Evolutionary conservation across 257 asterid species (phyloP), one percentile per base, ranked within the genome.

Genomic region (Solanum pimpinellifolium): DNA sequence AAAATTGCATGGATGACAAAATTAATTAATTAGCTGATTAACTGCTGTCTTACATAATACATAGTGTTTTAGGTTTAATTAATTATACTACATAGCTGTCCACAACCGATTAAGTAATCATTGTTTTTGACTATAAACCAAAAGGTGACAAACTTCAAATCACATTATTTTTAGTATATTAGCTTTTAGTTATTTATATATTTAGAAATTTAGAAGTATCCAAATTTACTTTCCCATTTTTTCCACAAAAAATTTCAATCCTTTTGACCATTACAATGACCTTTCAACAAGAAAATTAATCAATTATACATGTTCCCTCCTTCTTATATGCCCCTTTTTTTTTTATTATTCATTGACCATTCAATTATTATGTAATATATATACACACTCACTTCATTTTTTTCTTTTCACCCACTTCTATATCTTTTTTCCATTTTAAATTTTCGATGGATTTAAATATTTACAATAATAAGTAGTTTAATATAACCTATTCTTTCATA

Each of bases 251-350:
- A 46, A 42, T 23, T 39, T 66, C 86, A 78, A 66, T 39, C 83
- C 78, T 87, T 52, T 89, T 89, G 91, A 89, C 91, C 88, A 87
- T 78, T 86, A 47, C n/a, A 35, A 59, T 35, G 56, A 68, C 74
- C 80, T 88, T 86, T 18, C 83, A 14, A 60, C 84, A 23, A 42
- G 18, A 73, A 81, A 66, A 2, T 21, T 72, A 16, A 23, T 85
- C 83, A 70, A 72, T 72, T 35, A 72, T 85, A n/a, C 41, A 81
- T 80, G 25, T 70, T 70, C 69, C 69, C 87, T 80, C 85, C 85
- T 27, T 3, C 42, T 47, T 80, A 47, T 29, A 47, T 47, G 44
- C 68, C 27, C 68, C 69, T 80, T 9, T 21, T 44, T 44, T 77
- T 9, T 11, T 5, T 8, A 25, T 77, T 78, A 78, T 27, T 78